phyloP scores from a whole-genome alignment of 2,329 filamentous ascomycete genomes.

The Aureobasidium namibiae region DNA sequence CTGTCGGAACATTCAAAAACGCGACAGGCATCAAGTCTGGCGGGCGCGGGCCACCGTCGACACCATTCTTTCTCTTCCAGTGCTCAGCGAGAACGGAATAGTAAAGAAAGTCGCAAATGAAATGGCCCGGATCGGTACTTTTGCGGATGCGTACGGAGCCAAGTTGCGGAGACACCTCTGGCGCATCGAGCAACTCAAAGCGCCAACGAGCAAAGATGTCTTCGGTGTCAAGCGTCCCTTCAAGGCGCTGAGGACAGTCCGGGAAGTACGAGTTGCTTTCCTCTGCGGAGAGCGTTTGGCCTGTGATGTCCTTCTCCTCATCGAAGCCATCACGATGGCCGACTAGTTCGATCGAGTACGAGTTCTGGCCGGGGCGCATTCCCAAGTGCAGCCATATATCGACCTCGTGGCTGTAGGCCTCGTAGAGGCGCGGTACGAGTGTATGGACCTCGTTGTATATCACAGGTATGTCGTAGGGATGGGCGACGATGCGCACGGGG shows the following conservation, averaged over 20 bases:
- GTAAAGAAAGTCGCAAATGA: slow-evolving; percentile 39
- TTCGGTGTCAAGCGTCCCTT: slow-evolving; percentile 24
- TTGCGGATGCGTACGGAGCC: slow-evolving; percentile 24
- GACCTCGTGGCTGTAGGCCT: slow-evolving; percentile 36
- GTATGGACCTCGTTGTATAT: slow-evolving; percentile 59
- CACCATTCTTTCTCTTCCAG: slow-evolving; percentile 16
- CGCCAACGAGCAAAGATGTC: slow-evolving; percentile 25
- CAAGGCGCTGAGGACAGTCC: slow-evolving; percentile 24
- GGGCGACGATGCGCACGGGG: slow-evolving; percentile 54
- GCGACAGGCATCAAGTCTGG: slow-evolving; percentile 26
- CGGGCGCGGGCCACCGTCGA: slow-evolving; percentile 5
- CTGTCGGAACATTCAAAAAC: slow-evolving; percentile 35
- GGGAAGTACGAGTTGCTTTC: slow-evolving; percentile 19
- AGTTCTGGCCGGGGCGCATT: slow-evolving; percentile 58
- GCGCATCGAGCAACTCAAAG: slow-evolving; percentile 18
- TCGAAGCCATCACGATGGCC: slow-evolving; percentile 65
- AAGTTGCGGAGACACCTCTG: slow-evolving; percentile 22
- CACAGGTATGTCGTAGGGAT: slow-evolving; percentile 61
- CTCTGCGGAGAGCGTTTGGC: slow-evolving; percentile 24
- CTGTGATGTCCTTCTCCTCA: slow-evolving; percentile 60
- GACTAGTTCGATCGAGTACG: slow-evolving; percentile 63
- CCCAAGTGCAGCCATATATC: slow-evolving; percentile 72
- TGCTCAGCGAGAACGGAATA: slow-evolving; percentile 31
- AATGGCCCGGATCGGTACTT: slow-evolving; percentile 35
- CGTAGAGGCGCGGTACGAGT: slow-evolving; percentile 57